Conservation (phyloP, 192 early-diverging fungal genomes). For the Entophlyctis luteolus region DNA sequence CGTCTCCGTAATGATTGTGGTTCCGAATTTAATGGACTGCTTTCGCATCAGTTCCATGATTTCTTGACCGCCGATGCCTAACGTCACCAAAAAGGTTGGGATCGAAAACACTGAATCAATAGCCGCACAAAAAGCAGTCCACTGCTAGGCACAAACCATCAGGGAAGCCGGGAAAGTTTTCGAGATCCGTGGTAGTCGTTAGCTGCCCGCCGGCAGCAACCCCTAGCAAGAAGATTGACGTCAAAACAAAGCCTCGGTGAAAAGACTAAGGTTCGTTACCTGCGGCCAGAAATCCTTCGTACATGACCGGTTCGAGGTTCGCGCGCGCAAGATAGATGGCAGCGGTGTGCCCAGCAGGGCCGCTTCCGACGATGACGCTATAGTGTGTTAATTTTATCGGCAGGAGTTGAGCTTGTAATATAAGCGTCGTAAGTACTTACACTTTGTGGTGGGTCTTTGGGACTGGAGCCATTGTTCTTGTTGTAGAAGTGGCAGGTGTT, state of each 20-base stretch:
- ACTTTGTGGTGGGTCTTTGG: not conserved
- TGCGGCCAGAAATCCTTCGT: constrained; percentile 41
- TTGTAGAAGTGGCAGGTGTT: too few relatives aligned
- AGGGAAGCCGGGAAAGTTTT: constrained; percentile 80
- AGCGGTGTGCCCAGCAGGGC: constrained; percentile 95
- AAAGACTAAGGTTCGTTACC: not conserved
- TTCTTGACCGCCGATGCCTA: constrained; percentile 80
- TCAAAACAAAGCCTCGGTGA: not conserved
- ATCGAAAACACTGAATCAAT: constrained; percentile 59
- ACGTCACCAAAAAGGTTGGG: constrained; percentile 44
- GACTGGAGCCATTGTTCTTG: too few relatives aligned
- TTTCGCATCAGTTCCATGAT: constrained; percentile 79
- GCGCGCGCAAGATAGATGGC: constrained; percentile 77
- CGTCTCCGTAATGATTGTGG: constrained; percentile 86
- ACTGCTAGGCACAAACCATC: constrained; percentile 40
- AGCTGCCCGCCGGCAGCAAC: constrained; percentile 78
- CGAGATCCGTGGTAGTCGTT: constrained; percentile 94
- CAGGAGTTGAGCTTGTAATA: not conserved
- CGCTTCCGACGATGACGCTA: constrained; percentile 35
- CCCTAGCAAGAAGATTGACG: constrained; percentile 25
- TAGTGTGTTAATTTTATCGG: not conserved
- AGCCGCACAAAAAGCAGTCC: not conserved
- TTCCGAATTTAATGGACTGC: constrained; percentile 85
- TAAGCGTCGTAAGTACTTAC: not conserved
- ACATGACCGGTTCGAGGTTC: constrained; percentile 73